Evolutionary conservation across 75 land plant species (phyloP).

Genomic region (Larix kaempferi): DNA sequence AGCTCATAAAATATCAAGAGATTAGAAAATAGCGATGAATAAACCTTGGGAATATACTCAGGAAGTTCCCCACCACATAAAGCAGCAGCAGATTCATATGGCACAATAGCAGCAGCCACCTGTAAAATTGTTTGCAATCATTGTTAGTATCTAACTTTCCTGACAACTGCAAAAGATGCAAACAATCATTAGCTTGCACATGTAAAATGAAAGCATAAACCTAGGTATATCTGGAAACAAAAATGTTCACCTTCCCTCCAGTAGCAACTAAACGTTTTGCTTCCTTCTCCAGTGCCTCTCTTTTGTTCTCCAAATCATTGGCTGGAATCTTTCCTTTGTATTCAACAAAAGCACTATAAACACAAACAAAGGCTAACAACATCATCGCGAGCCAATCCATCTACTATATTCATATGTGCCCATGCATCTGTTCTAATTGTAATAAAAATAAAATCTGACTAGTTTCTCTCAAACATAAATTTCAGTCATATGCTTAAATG

Average conservation of each 20-base stretch:
- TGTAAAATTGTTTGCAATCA: conserved; percentile 13
- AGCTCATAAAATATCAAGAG: not conserved
- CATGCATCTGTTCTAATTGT: too few species aligned
- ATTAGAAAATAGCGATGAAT: not conserved
- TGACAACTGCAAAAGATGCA: not conserved
- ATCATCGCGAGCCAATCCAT: too few species aligned
- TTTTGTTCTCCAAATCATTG: conserved; percentile 36
- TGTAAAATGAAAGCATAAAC: not conserved
- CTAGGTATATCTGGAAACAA: too few species aligned
- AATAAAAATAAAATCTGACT: too few species aligned
- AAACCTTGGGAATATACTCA: conserved; percentile 62
- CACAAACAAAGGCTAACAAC: too few species aligned
- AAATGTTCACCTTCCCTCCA: conserved; percentile 50
- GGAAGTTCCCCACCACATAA: conserved; percentile 67
- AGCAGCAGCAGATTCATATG: conserved; percentile 57
- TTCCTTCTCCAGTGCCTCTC: conserved; percentile 51
- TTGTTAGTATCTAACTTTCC: not conserved
- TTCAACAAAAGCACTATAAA: conserved; percentile 64
- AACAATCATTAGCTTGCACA: not conserved
- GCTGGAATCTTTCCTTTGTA: conserved; percentile 63
- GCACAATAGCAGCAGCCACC: conserved; percentile 47
- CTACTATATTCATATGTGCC: too few species aligned
- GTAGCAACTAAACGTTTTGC: conserved; percentile 49
- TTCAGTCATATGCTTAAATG: too few species aligned
- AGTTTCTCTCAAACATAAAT: too few species aligned